These are phyloP conservation scores for Acanthamoeba polyphaga DNA, from an alignment of 208 protist genomes.

Conservation along the genomic window DNA sequence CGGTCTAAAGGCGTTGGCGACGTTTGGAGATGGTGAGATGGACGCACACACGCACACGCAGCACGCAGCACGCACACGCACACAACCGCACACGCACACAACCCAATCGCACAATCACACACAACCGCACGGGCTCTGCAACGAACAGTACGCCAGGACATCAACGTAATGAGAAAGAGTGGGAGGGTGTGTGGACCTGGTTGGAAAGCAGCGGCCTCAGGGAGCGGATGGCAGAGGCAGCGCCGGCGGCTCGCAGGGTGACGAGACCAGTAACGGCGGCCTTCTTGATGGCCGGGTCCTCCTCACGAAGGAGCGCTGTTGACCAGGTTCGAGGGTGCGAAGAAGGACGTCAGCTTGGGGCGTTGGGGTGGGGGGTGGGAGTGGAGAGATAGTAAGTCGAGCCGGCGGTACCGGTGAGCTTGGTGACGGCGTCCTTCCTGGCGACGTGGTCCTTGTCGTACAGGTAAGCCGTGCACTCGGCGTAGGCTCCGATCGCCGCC, in stretches of 20 bases:
- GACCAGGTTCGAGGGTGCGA: not conserved
- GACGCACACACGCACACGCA: no score
- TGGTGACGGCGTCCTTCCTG: not conserved
- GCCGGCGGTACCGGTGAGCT: not conserved
- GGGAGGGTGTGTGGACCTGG: not conserved
- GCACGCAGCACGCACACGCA: no score
- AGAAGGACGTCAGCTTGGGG: not conserved
- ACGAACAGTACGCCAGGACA: not conserved
- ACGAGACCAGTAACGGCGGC: not conserved
- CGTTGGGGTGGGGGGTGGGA: not conserved
- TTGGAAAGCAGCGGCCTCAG: slow-evolving; percentile 20
- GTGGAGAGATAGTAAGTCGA: not conserved
- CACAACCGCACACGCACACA: no score
- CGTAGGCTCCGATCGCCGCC: slow-evolving; percentile 1
- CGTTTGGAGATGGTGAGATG: not conserved
- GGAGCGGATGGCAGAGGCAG: not conserved
- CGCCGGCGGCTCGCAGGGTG: not conserved
- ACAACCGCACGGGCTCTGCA: not conserved
- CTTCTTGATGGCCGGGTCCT: slow-evolving; percentile 32
- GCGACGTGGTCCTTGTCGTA: slow-evolving; percentile 17
- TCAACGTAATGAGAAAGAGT: not conserved
- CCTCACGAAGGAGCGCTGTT: not conserved
- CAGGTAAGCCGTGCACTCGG: slow-evolving; percentile 9
- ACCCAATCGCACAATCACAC: no score
- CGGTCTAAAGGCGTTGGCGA: not conserved